Evolutionary conservation across 495 filamentous ascomycete genomes (phyloP).

Genomic region (Neurospora tetraspora): DNA sequence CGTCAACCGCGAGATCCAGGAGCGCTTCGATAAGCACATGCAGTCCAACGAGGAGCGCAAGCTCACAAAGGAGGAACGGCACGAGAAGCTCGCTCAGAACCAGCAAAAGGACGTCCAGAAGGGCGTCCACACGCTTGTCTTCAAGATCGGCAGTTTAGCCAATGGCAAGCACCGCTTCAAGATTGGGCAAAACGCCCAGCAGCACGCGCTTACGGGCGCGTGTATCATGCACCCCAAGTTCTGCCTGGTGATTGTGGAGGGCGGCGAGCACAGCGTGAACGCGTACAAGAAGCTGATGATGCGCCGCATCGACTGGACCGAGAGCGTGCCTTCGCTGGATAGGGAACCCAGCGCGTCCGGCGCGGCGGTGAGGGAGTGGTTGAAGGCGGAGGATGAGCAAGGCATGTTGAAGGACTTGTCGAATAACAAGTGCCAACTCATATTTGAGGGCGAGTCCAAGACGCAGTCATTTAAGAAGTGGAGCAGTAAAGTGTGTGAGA

Average conservation of each 20-base stretch:
- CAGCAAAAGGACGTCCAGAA: conserved; percentile 81
- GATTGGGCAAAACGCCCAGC: conserved; percentile 82
- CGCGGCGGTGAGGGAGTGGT: conserved; percentile 52
- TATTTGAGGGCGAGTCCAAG: conserved; percentile 84
- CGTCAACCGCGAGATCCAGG: conserved; percentile 82
- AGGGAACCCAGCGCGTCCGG: conserved; percentile 30
- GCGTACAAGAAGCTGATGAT: conserved; percentile 82
- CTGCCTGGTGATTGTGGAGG: conserved; percentile 84
- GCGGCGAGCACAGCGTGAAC: conserved; percentile 67
- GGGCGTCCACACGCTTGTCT: conserved; percentile 75
- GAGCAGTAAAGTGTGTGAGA: conserved; percentile 77
- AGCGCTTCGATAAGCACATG: conserved; percentile 68
- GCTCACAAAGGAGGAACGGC: conserved; percentile 79
- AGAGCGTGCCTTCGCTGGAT: conserved; percentile 63
- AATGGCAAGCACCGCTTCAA: conserved; percentile 91
- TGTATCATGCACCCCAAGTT: conserved; percentile 83
- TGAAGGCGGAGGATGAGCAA: conserved; percentile 67
- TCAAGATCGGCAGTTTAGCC: conserved; percentile 75
- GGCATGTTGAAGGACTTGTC: conserved; percentile 72
- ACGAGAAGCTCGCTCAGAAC: conserved; percentile 73
- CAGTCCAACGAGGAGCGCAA: conserved; percentile 76
- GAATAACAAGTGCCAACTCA: conserved; percentile 64
- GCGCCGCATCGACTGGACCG: conserved; percentile 88
- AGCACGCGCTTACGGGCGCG: conserved; percentile 73
- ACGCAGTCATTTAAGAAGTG: conserved; percentile 72